Evolutionary conservation across 1,284 basidiomycete species (phyloP).

Genomic region (Taiwanofungus camphoratus): DNA sequence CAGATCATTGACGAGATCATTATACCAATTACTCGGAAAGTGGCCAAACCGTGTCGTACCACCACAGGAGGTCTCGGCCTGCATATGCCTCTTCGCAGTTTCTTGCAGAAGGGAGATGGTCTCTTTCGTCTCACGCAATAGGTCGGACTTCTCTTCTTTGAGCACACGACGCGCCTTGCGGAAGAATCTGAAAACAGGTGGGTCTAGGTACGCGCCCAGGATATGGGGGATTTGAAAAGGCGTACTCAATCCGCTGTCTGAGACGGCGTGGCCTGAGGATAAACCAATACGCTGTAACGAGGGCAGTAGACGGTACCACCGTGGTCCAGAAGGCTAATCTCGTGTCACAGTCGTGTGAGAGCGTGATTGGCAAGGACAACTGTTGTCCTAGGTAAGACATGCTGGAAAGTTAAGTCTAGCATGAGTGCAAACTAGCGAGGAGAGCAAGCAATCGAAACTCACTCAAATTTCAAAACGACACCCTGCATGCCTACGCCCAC

Average conservation of each 20-base stretch:
- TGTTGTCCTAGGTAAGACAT: slow-evolving; percentile 30
- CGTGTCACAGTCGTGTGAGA: slow-evolving; percentile 28
- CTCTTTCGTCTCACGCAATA: slow-evolving; percentile 51
- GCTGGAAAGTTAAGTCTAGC: slow-evolving; percentile 16
- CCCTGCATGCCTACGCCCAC: slow-evolving; percentile 26
- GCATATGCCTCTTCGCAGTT: slow-evolving; percentile 38
- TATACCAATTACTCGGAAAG: slow-evolving; percentile 23
- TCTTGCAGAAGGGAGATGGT: slow-evolving; percentile 40
- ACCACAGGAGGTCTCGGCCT: slow-evolving; percentile 32
- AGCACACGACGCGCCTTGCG: slow-evolving; percentile 44
- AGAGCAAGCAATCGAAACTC: slow-evolving; percentile 14
- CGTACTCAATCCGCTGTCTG: slow-evolving; percentile 27
- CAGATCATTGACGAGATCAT: not conserved
- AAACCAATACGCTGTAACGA: slow-evolving; percentile 30
- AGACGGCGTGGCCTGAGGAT: slow-evolving; percentile 28
- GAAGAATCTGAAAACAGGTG: slow-evolving; percentile 36
- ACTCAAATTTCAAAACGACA: slow-evolving; percentile 32
- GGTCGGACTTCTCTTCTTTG: slow-evolving; percentile 52
- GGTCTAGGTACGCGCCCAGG: slow-evolving; percentile 2
- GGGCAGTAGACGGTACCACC: slow-evolving; percentile 28
- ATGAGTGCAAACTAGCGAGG: slow-evolving; percentile 3
- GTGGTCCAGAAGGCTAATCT: slow-evolving; percentile 27
- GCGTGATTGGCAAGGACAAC: slow-evolving; percentile 29
- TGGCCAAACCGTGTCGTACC: slow-evolving; percentile 23
- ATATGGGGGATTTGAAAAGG: slow-evolving; percentile 4